phyloP scores from a whole-genome alignment of 1,284 basidiomycete species.

The Pisolithus thermaeus region DNA sequence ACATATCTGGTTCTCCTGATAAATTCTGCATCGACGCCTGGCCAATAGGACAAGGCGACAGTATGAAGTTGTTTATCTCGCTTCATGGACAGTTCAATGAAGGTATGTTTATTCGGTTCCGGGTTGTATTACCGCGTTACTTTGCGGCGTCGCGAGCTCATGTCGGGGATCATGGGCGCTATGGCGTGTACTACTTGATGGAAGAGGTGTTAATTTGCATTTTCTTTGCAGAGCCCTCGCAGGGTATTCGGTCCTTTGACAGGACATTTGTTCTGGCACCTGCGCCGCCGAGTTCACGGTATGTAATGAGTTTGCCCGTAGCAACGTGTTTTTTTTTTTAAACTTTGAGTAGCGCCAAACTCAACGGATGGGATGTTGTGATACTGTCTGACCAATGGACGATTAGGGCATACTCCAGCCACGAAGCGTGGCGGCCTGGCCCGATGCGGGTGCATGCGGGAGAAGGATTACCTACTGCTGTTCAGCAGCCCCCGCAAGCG shows the following conservation, averaged over 20 bases:
- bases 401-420: conserved; percentile 79
- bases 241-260: conserved; percentile 88
- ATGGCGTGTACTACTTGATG: conserved; percentile 7
- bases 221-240: conserved; percentile 40
- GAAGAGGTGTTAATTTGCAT: conserved; percentile 14
- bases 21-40: conserved; percentile 92
- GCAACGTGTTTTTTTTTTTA: not conserved
- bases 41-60: conserved; percentile 61
- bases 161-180: conserved; percentile 1
- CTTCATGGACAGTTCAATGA: conserved; percentile 93
- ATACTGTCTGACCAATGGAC: conserved; percentile 88
- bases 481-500: conserved; percentile 12
- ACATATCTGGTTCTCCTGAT: conserved; percentile 62
- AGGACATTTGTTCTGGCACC: conserved; percentile 86
- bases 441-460: conserved; percentile 60
- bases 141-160: conserved; percentile 10
- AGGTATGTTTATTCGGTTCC: conserved; percentile 42
- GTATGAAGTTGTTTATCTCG: conserved; percentile 67
- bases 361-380: conserved; percentile 86
- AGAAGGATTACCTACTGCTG: conserved; percentile 21
- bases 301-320: conserved; percentile 28
- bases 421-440: conserved; percentile 72
- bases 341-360: conserved; percentile 53
- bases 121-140: not conserved
- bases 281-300: conserved; percentile 76